Base-by-base conservation (phyloP, 1,284 basidiomycete genomes). In the Leucoagaricus sp. region DNA sequence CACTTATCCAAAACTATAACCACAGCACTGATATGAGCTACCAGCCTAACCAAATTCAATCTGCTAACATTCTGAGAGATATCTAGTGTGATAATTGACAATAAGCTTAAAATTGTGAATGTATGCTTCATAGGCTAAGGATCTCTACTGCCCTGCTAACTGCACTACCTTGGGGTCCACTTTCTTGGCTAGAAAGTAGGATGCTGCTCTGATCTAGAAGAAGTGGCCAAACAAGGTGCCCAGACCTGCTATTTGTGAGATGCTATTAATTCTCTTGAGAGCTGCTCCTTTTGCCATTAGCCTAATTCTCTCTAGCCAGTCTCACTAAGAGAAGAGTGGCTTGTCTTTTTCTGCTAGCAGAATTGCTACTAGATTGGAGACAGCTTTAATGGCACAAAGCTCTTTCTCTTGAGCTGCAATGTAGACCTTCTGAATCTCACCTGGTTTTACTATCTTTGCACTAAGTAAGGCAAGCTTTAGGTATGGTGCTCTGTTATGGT, bases 181-280 rank as follows among this genome's bases (percentile, higher is more conserved):
- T n/a, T 60, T 61, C 50, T 69, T 55, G 0, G 65, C 61, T 0
- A 75, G 63, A 49, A 61, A 69, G 52, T 67, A 72, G 0, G 57
- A 58, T 13, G 60, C 60, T 8, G 58, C 60, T 0, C 60, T 58
- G 17, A 61, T 61, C 1, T 67, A 61, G 58, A 74, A 75, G 8
- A 71, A 75, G 57, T 75, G 72, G 2, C 74, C 69, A 49, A 71
- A 74, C 0, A 66, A 34, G 0, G 61, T 72, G 0, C 71, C 69
- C 57, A 60, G 71, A 1, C 72, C 70, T 9, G 36, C 49, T 0
- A 58, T 58, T 0, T 13, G 5, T 0, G 70, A 55, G 15, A 71
- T 68, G 0, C 3, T 10, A 53, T 72, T 72, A 57, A 75, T 68
- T 12, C 59, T 53, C 1, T 50, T 21, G 2, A 74, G 53, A 0